These are phyloP conservation scores for Rauvolfia tetraphylla DNA, from an alignment of 257 asterid species.

Conservation along the genomic window DNA sequence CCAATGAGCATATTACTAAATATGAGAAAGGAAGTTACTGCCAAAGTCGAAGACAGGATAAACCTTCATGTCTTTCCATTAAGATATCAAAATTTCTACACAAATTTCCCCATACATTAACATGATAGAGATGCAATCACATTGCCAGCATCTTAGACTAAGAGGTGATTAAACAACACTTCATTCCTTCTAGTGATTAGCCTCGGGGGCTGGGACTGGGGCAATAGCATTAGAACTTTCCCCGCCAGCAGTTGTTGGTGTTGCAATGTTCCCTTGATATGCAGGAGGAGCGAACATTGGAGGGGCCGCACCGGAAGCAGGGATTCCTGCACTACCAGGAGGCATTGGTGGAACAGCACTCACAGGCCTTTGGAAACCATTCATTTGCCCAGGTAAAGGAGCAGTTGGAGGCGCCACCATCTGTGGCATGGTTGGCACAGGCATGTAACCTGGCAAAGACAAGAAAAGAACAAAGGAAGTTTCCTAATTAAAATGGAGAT, in stretches of 20 bases:
- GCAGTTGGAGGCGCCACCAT: constrained; percentile 73
- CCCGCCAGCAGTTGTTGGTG: constrained; percentile 40
- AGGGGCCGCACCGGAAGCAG: constrained; percentile 51
- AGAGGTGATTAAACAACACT: not conserved
- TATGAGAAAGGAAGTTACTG: not conserved
- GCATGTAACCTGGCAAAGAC: constrained; percentile 47
- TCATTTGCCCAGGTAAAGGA: constrained; percentile 62
- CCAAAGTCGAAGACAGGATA: not conserved
- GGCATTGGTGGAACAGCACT: constrained; percentile 47
- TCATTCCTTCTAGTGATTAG: constrained; percentile 32
- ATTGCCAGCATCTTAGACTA: not conserved
- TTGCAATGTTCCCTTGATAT: constrained; percentile 48
- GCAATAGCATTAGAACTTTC: constrained; percentile 44
- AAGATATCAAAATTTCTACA: not conserved
- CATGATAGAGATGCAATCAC: not conserved
- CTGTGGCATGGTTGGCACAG: constrained; percentile 46
- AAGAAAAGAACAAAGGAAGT: not conserved
- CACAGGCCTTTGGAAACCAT: constrained; percentile 62
- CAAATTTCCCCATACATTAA: not conserved
- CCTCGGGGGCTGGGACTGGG: constrained; percentile 41
- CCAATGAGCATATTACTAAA: not conserved
- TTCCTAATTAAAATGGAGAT: not conserved
- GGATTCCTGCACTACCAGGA: constrained; percentile 58
- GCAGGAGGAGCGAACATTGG: constrained; percentile 37
- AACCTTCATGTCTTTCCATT: not conserved